These are phyloP conservation scores for Buxus sempervirens DNA, from an alignment of 164 flowering plant genomes.

Conservation along the genomic window DNA sequence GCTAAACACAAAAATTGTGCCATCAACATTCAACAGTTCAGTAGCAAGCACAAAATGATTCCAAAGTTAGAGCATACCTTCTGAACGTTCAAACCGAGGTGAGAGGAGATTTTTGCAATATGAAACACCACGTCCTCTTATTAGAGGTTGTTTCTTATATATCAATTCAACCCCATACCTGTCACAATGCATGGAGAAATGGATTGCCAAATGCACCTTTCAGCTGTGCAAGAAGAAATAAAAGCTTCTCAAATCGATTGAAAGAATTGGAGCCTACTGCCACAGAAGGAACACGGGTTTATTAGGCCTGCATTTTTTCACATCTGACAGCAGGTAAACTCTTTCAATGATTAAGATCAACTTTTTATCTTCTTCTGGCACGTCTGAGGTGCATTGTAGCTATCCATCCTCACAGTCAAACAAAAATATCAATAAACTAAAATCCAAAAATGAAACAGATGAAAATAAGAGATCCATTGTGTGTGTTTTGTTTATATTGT, in stretches of 20 bases:
- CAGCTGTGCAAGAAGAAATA: slow-evolving; percentile 42
- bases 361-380: slow-evolving; percentile 37
- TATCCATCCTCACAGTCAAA: slow-evolving; percentile 29
- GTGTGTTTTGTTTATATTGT: too few species aligned
- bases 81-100: slow-evolving; percentile 94
- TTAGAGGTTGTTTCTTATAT: slow-evolving; percentile 76
- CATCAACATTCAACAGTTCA: not conserved
- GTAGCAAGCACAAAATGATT: not conserved
- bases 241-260: slow-evolving; percentile 34
- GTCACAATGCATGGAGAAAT: slow-evolving; percentile 22
- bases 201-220: slow-evolving; percentile 49
- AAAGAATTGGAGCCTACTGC: slow-evolving; percentile 30
- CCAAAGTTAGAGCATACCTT: slow-evolving; percentile 37
- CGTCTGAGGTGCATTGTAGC: slow-evolving; percentile 40
- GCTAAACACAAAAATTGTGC: slow-evolving; percentile 25
- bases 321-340: slow-evolving; percentile 27
- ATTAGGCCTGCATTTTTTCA: slow-evolving; percentile 5
- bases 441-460: not conserved
- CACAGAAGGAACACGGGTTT: slow-evolving; percentile 8
- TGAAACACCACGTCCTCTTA: slow-evolving; percentile 96
- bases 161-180: slow-evolving; percentile 93
- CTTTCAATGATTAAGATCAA: slow-evolving; percentile 27
- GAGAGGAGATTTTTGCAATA: slow-evolving; percentile 97
- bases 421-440: slow-evolving; percentile 16
- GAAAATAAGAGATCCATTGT: not conserved